Evolutionary conservation across 768 basidiomycete genomes (phyloP).

Genomic region (Rhodotorula graminis): DNA sequence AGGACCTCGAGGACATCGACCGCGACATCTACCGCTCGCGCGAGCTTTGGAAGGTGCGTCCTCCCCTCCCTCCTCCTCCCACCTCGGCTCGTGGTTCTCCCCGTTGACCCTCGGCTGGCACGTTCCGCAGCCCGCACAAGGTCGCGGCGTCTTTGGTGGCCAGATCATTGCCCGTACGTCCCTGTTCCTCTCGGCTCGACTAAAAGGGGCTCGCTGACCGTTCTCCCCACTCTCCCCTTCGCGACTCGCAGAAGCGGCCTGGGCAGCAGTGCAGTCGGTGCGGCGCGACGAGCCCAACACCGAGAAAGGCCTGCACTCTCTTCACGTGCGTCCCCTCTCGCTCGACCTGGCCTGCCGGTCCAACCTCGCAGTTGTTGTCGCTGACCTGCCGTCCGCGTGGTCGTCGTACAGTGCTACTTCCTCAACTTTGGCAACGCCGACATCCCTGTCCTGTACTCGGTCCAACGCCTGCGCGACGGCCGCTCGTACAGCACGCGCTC

Average conservation of each 20-base stretch:
- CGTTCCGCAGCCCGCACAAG: not conserved
- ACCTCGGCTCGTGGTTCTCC: not conserved
- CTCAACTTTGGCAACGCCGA: conserved; percentile 43
- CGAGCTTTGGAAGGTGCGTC: conserved; percentile 36
- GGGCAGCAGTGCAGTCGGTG: conserved; percentile 37
- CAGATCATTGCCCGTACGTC: conserved; percentile 40
- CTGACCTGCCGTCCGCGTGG: not conserved
- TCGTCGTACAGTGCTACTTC: conserved; percentile 40
- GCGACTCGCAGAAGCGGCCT: conserved; percentile 24
- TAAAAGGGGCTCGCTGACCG: not conserved
- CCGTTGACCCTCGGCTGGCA: not conserved
- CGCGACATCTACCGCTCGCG: conserved; percentile 33
- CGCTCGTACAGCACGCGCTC: conserved; percentile 40
- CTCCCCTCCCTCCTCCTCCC: accelerated
- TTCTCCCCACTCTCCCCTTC: not conserved
- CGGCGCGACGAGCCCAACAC: conserved; percentile 28
- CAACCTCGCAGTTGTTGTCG: not conserved
- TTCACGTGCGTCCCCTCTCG: conserved; percentile 20
- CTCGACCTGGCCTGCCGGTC: too few species aligned
- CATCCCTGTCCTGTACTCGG: conserved; percentile 41
- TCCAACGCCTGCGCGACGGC: conserved; percentile 39
- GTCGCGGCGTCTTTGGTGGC: conserved; percentile 39
- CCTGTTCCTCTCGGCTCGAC: too few species aligned
- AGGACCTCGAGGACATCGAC: conserved; percentile 38
- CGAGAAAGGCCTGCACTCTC: conserved; percentile 36